phyloP scores from a whole-genome alignment of 148 eudicot genomes.

The Arbutus unedo region DNA sequence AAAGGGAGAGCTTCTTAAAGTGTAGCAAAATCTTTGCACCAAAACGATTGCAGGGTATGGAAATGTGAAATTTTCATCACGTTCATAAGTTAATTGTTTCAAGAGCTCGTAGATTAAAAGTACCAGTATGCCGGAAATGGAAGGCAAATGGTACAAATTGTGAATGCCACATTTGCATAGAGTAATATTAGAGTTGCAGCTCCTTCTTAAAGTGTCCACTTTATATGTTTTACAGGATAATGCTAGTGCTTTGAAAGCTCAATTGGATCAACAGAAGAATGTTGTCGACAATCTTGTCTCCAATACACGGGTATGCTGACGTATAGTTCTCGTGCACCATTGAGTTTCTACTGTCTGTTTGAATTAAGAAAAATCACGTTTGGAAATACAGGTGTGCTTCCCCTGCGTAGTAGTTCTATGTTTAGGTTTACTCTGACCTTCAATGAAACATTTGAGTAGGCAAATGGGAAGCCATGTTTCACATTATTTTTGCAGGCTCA shows the following conservation, averaged over 20 bases:
- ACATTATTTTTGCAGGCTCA: neutral
- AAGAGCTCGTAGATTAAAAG: neutral
- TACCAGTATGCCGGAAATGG: neutral
- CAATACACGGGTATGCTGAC: conserved; percentile 63
- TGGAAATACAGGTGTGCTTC: neutral
- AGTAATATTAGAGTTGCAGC: neutral
- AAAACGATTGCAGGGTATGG: neutral
- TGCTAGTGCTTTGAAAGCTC: conserved; percentile 70
- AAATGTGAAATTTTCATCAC: neutral
- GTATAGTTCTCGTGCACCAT: neutral
- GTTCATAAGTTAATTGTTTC: neutral
- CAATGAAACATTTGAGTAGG: neutral
- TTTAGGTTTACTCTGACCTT: neutral
- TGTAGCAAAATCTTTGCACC: neutral
- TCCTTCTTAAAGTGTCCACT: neutral
- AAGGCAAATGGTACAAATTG: neutral
- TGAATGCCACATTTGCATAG: neutral
- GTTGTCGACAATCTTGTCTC: conserved; percentile 80
- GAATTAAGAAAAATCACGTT: neutral
- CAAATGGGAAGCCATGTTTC: neutral
- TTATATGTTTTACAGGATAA: conserved; percentile 49
- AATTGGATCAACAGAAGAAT: conserved; percentile 80
- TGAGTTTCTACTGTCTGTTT: neutral
- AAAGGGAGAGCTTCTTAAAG: neutral
- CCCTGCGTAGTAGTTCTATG: neutral